Evolutionary conservation across 345 rosid genomes (phyloP).

Genomic region (Moringa oleifera): DNA sequence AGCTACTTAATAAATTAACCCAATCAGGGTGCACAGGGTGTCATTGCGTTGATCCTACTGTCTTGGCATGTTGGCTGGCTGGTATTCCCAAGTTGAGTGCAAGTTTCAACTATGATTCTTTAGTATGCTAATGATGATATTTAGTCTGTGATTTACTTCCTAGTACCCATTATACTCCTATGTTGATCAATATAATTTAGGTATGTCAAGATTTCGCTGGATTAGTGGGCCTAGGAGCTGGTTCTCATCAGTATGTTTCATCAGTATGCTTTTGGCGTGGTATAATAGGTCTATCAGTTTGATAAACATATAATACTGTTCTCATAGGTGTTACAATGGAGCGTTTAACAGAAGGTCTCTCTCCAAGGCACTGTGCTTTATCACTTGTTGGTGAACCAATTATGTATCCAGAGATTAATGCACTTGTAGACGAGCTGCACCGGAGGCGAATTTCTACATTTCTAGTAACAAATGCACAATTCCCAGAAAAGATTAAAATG

Average conservation of each 20-base stretch:
- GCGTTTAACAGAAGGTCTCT: slow-evolving; percentile 72
- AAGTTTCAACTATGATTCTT: background rate
- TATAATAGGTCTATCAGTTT: too few relatives aligned
- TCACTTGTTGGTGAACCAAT: slow-evolving; percentile 99
- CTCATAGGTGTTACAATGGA: slow-evolving; percentile 78
- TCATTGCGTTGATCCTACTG: background rate
- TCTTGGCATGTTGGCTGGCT: background rate
- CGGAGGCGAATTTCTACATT: slow-evolving; percentile 77
- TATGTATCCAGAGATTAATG: slow-evolving; percentile 91
- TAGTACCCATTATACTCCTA: background rate
- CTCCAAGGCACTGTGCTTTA: slow-evolving; percentile 91
- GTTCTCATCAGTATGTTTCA: background rate
- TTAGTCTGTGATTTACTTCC: background rate
- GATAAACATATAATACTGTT: slow-evolving; percentile 1
- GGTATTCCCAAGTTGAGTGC: background rate
- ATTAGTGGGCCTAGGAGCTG: background rate
- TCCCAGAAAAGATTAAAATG: slow-evolving; percentile 79
- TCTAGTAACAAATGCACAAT: slow-evolving; percentile 97
- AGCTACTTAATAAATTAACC: background rate
- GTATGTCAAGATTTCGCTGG: background rate
- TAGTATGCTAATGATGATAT: background rate
- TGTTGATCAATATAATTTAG: background rate
- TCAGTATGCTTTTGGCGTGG: background rate
- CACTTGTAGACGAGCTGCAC: slow-evolving; percentile 89
- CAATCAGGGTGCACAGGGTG: background rate